Evolutionary conservation across 2,329 filamentous ascomycete species (phyloP).

Genomic region (Elsinoe australis): DNA sequence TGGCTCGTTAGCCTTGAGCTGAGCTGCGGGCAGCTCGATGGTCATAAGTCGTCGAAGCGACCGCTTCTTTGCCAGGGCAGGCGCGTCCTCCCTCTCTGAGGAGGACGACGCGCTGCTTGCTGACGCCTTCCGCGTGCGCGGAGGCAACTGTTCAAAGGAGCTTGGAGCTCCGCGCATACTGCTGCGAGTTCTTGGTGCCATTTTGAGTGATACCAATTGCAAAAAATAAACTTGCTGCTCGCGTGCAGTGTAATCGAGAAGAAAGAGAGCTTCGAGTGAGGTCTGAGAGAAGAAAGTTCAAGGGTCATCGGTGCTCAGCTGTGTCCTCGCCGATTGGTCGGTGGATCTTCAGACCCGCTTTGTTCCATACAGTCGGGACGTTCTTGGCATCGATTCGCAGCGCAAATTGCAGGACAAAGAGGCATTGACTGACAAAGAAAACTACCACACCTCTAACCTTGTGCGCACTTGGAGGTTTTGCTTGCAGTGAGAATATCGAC

Average conservation of each 20-base stretch:
- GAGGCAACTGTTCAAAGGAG: not conserved
- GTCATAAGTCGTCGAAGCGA: conserved; percentile 16
- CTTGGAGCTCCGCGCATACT: conserved; percentile 1
- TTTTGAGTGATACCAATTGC: not conserved
- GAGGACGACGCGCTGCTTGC: conserved; percentile 13
- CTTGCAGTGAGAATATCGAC: too few relatives aligned
- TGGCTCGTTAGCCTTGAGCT: conserved; percentile 3
- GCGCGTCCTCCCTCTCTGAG: conserved; percentile 6
- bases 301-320: too few relatives aligned
- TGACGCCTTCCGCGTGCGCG: conserved; percentile 10
- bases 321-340: too few relatives aligned
- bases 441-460: too few relatives aligned
- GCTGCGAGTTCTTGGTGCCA: conserved; percentile 14
- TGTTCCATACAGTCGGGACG: too few relatives aligned
- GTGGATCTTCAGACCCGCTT: too few relatives aligned
- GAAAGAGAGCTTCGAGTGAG: not conserved
- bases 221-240: not conserved
- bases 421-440: too few relatives aligned
- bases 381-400: too few relatives aligned
- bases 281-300: too few relatives aligned
- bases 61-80: conserved; percentile 9
- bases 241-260: not conserved
- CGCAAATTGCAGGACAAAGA: too few relatives aligned
- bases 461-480: too few relatives aligned
- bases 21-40: conserved; percentile 12